Evolutionary conservation across 257 asterid species (phyloP).

Genomic region (Nicotiana noctiflora): DNA sequence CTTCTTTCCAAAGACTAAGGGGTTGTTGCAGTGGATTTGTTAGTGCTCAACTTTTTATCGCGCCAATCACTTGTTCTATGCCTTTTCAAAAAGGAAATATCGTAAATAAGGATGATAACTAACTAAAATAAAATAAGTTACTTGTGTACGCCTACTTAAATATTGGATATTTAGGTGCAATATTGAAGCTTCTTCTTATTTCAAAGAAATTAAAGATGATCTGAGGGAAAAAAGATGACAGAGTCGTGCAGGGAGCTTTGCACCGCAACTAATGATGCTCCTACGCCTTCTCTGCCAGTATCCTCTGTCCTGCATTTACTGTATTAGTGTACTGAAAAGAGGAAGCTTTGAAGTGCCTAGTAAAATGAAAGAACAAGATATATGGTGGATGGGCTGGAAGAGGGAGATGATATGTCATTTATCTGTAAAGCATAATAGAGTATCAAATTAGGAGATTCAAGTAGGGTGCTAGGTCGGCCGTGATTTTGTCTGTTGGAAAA

Average conservation of each 20-base stretch:
- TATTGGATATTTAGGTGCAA: neutral
- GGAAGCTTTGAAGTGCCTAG: neutral
- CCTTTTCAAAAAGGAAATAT: neutral
- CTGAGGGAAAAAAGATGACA: neutral
- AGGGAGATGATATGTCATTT: neutral
- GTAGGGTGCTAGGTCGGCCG: neutral
- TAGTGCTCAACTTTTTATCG: too few relatives aligned
- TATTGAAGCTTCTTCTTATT: neutral
- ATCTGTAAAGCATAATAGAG: neutral
- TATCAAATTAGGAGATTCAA: neutral
- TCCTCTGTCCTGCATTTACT: neutral
- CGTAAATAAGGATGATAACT: neutral
- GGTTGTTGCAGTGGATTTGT: too few relatives aligned
- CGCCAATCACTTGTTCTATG: neutral
- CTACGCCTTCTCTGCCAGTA: neutral
- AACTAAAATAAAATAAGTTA: neutral
- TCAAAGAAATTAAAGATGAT: neutral
- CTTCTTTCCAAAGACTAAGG: too few relatives aligned
- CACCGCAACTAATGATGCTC: neutral
- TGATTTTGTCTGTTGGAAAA: neutral
- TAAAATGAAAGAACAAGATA: neutral
- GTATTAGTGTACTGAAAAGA: neutral
- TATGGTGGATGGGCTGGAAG: neutral
- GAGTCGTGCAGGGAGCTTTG: neutral
- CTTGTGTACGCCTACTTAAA: neutral